These are phyloP conservation scores for Poa annua DNA, from an alignment of 176 grass and related monocot genomes.

Conservation along the genomic window DNA sequence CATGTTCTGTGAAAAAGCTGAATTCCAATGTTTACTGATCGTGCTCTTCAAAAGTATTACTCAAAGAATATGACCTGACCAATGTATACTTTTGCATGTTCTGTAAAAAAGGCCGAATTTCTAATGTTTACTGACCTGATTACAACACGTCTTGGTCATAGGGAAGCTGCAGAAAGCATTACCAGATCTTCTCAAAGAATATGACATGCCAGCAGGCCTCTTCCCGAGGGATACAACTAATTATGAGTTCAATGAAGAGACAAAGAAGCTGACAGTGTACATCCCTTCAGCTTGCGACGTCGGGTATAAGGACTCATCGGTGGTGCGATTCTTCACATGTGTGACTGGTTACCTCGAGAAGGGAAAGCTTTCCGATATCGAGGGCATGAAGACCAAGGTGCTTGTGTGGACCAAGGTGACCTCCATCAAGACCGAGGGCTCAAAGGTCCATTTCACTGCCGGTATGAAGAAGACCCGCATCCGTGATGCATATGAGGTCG, in stretches of 20 bases:
- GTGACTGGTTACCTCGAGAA: constrained; percentile 92
- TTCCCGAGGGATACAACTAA: constrained; percentile 90
- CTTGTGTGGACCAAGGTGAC: constrained; percentile 92
- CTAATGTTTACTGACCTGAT: constrained; percentile 1
- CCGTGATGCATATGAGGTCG: constrained; percentile 76
- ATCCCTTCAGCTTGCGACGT: constrained; percentile 81
- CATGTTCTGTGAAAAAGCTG: background rate
- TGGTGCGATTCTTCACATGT: constrained; percentile 81
- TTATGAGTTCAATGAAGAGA: constrained; percentile 93
- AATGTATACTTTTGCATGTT: no score
- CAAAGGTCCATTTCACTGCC: constrained; percentile 78
- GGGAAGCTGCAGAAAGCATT: constrained; percentile 96
- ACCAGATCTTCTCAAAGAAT: constrained; percentile 78
- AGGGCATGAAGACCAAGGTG: constrained; percentile 90
- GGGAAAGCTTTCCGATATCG: constrained; percentile 77
- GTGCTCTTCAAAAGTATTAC: no score
- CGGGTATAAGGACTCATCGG: constrained; percentile 91
- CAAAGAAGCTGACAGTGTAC: constrained; percentile 75
- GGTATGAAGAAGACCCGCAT: constrained; percentile 79
- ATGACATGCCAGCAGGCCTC: constrained; percentile 79
- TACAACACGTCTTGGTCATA: constrained; percentile 37
- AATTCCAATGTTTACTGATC: background rate
- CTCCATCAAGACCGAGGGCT: constrained; percentile 62
- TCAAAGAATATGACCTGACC: no score
- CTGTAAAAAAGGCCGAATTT: background rate